Percentiles rank a stretch among this genome's conserved stretches.
These are phyloP conservation scores for Acephala macrosclerotiorum DNA, from an alignment of 2,329 filamentous ascomycete species.

Conservation along the genomic window DNA sequence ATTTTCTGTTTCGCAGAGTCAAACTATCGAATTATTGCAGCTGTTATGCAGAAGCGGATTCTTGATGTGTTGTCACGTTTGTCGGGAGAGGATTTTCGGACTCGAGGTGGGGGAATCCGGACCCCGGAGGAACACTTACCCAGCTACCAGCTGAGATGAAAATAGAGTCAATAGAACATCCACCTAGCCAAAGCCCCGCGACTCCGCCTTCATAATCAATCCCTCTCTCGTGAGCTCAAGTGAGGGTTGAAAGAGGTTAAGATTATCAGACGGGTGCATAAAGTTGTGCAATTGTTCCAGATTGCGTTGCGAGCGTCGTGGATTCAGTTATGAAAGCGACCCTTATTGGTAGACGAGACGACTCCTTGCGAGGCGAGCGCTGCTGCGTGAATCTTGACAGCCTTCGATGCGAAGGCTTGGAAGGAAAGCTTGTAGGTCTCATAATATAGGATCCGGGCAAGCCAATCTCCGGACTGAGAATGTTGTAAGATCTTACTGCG, in stretches of 20 bases:
- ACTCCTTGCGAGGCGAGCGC: constrained; percentile 3
- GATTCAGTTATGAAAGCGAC: background rate
- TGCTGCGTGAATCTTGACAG: background rate
- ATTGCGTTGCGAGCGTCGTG: constrained; percentile 6
- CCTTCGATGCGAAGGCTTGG: constrained; percentile 5
- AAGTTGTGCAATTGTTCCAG: constrained; percentile 4
- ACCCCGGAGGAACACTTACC: background rate
- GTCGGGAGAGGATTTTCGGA: background rate
- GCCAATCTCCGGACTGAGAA: background rate
- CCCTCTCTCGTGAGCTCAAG: background rate
- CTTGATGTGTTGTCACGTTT: constrained; percentile 1
- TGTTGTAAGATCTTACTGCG: constrained; percentile 9
- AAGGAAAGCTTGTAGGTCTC: background rate
- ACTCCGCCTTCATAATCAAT: background rate
- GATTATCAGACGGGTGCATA: background rate
- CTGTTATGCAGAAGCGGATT: background rate
- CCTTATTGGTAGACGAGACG: background rate
- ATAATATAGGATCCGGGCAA: constrained; percentile 5
- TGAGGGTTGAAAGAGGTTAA: background rate
- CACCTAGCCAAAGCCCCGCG: background rate
- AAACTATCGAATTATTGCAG: constrained; percentile 1
- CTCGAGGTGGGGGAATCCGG: background rate
- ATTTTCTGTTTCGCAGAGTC: background rate
- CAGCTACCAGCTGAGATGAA: too few relatives aligned
- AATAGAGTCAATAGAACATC: background rate